Percentiles rank a stretch among this genome's conserved stretches.
Conservation (phyloP, 208 protist species). For the Crithidia bombi region DNA sequence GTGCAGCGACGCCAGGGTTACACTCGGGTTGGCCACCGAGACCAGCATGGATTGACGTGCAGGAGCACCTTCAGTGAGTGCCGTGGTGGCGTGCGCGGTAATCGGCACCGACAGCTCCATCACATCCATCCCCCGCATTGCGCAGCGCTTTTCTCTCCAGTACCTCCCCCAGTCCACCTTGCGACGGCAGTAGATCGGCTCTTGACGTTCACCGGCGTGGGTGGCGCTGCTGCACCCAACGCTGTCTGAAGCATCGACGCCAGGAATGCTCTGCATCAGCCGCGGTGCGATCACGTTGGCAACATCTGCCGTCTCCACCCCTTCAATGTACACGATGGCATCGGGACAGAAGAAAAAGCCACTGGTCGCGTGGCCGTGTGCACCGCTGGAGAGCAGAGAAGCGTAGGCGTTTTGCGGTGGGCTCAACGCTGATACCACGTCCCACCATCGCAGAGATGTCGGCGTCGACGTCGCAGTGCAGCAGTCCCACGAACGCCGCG, state of each 20-base stretch:
- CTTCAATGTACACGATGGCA: constrained; percentile 68
- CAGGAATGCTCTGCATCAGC: constrained; percentile 40
- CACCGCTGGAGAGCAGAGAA: not conserved
- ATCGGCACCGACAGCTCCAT: constrained; percentile 54
- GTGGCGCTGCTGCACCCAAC: constrained; percentile 1
- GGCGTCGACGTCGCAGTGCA: not conserved
- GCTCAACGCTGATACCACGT: not conserved
- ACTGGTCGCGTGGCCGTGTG: not conserved
- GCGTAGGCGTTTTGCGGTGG: not conserved
- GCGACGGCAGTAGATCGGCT: constrained; percentile 26
- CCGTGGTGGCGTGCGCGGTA: not conserved
- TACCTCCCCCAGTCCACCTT: constrained; percentile 9
- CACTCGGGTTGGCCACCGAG: constrained; percentile 47
- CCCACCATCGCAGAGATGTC: not conserved
- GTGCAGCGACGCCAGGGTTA: constrained; percentile 38
- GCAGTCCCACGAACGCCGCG: not conserved
- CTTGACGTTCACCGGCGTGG: constrained; percentile 20
- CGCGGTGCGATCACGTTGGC: constrained; percentile 40
- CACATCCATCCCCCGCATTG: constrained; percentile 39
- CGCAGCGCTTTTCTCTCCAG: constrained; percentile 32
- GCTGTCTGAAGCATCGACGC: not conserved
- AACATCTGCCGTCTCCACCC: constrained; percentile 62
- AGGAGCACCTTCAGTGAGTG: not conserved
- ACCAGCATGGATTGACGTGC: constrained; percentile 44
- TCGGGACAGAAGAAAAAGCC: constrained; percentile 35